Conservation (phyloP, 2,329 filamentous ascomycete genomes). For the Fusarium nygamai region DNA sequence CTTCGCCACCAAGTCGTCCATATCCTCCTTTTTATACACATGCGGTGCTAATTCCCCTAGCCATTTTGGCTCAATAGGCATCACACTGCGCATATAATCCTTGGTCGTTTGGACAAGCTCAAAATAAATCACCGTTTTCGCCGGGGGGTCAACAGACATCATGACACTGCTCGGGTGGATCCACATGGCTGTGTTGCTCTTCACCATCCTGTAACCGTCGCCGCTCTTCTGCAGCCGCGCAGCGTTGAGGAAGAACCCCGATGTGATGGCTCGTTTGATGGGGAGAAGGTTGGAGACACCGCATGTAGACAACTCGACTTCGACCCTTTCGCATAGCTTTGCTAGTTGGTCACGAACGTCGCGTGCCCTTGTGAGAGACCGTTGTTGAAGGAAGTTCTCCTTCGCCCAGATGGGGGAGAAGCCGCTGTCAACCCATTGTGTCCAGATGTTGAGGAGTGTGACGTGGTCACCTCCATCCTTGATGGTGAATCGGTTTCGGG, state of each 20-base stretch:
- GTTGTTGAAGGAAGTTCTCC: slow-evolving; percentile 94
- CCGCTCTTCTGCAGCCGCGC: slow-evolving; percentile 85
- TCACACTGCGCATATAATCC: slow-evolving; percentile 90
- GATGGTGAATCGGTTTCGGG: slow-evolving; percentile 86
- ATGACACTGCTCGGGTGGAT: slow-evolving; percentile 90
- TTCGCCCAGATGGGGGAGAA: slow-evolving; percentile 88
- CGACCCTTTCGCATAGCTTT: slow-evolving; percentile 92
- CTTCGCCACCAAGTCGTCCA: slow-evolving; percentile 83
- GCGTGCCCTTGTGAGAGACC: slow-evolving; percentile 85
- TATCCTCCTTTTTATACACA: slow-evolving; percentile 90
- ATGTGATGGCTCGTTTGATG: slow-evolving; percentile 87
- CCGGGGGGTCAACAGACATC: slow-evolving; percentile 78
- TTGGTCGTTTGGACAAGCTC: slow-evolving; percentile 85
- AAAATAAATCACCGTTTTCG: slow-evolving; percentile 87
- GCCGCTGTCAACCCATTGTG: slow-evolving; percentile 93
- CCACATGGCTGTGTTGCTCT: slow-evolving; percentile 87
- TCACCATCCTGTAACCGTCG: slow-evolving; percentile 89
- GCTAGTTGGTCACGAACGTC: slow-evolving; percentile 93
- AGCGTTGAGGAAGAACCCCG: slow-evolving; percentile 95
- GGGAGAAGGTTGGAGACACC: slow-evolving; percentile 76
- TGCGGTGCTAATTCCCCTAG: slow-evolving; percentile 90
- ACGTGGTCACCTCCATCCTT: slow-evolving; percentile 92
- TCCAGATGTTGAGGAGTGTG: slow-evolving; percentile 91
- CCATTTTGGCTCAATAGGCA: slow-evolving; percentile 88
- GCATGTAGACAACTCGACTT: slow-evolving; percentile 76